Evolutionary conservation across 208 protist genomes (phyloP), one percentile per base, ranked within the genome.

Genomic region (Crithidia acanthocephali): DNA sequence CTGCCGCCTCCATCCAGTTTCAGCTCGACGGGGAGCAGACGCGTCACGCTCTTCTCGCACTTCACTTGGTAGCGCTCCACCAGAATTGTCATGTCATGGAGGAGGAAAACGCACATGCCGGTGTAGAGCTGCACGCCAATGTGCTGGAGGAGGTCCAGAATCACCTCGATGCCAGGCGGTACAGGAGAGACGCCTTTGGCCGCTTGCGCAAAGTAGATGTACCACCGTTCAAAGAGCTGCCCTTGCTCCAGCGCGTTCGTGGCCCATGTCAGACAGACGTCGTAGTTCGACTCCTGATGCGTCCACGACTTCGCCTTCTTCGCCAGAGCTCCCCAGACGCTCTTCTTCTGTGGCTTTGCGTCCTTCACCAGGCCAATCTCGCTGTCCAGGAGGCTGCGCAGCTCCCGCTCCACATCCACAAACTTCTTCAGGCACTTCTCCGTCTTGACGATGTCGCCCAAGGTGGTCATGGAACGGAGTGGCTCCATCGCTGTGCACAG

Each of bases 21-120:
- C 7, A 84, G 69, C 48, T 86, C 85, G 5, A 90, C 66, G n/a
- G 90, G 85, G 42, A 92, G 63, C 15, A 95, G 71, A 30, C 79
- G 75, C 22, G 74, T 79, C 6, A 80, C 78, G 35, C 84, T 92
- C 68, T 91, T 91, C 57, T 80, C 63, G 51, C 83, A 85, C 72
- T 93, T 91, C 30, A 68, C 77, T 48, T 90, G 81, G 50, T 86
- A 87, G 47, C 90, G 87, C 60, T 85, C 78, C 10, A 90, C 79
- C 15, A 95, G 76, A 52, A 88, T 68, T 18, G 70, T 68, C 85
- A 93, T 90, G 80, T 95, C 87, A 42, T 85, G 85, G n/a, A 95
- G 76, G 35, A 92, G 67, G 70, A 91, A 90, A 27, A 71, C 71
- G 60, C 90, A 93, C 9, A 77, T 44, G 8, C 81, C 87, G 48